These are phyloP conservation scores for Kokia cookei DNA, from an alignment of 441 rosid species.

Conservation along the genomic window DNA sequence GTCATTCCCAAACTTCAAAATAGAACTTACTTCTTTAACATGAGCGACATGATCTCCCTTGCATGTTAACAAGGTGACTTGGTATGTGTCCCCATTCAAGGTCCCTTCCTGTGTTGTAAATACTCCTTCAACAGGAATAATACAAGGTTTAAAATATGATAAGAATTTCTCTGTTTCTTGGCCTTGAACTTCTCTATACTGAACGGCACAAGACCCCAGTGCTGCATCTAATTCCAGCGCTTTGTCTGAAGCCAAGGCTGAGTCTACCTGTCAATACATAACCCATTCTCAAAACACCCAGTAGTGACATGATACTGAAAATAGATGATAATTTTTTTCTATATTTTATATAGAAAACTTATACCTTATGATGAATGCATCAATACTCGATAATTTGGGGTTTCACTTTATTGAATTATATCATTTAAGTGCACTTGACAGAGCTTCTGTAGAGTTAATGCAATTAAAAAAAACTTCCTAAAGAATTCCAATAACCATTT, in stretches of 20 bases:
- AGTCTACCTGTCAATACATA: conserved; percentile 48
- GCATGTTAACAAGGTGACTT: conserved; percentile 51
- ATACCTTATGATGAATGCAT: not conserved
- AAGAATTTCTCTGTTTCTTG: conserved; percentile 74
- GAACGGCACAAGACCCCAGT: conserved; percentile 76
- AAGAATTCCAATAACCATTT: not conserved
- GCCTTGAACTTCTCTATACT: conserved; percentile 87
- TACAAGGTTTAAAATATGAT: conserved; percentile 84
- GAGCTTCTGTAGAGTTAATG: not conserved
- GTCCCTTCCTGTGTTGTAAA: conserved; percentile 31
- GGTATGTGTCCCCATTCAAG: conserved; percentile 35
- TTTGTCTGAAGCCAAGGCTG: conserved; percentile 60
- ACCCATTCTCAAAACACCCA: conserved; percentile 5
- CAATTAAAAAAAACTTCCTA: not conserved
- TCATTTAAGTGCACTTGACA: not conserved
- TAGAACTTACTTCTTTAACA: conserved; percentile 67
- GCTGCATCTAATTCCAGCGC: conserved; percentile 77
- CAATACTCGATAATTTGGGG: not conserved
- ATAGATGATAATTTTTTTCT: not conserved
- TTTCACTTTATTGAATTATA: not conserved
- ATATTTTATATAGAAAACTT: not conserved
- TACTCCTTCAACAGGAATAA: conserved; percentile 73
- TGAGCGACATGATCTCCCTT: conserved; percentile 79
- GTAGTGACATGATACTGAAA: not conserved
- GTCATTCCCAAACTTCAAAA: conserved; percentile 6